phyloP scores from a whole-genome alignment of 441 rosid species.

The Mallotus japonicus region DNA sequence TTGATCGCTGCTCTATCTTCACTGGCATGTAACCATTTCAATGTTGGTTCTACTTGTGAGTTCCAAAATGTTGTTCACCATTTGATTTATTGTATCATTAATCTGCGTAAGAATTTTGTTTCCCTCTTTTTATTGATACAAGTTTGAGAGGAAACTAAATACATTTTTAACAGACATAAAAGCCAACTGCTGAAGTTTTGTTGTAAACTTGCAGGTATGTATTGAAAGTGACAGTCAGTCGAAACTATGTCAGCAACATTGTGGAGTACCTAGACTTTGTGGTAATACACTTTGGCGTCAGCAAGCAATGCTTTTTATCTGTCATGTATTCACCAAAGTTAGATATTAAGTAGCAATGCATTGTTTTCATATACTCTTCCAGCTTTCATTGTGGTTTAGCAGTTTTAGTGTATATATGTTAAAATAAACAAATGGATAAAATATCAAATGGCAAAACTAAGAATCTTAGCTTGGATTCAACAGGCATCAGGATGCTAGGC shows the following conservation, averaged over 20 bases:
- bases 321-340: not conserved
- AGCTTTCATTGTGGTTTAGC: not conserved
- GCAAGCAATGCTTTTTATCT: not conserved
- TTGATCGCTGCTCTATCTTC: no score
- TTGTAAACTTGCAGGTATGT: conserved; percentile 53
- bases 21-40: no score
- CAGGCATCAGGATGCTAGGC: no score
- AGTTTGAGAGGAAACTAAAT: not conserved
- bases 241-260: conserved; percentile 72
- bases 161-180: not conserved
- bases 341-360: not conserved
- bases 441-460: not conserved
- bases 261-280: conserved; percentile 78
- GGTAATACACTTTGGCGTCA: conserved; percentile 41
- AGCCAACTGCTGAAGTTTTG: not conserved
- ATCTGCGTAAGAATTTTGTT: no score
- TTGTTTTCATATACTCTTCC: not conserved
- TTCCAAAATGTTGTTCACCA: no score
- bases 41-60: no score
- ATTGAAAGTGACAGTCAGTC: conserved; percentile 75
- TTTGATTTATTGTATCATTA: no score
- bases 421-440: not conserved
- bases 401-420: not conserved
- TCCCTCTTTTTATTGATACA: not conserved
- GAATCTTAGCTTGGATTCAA: no score